Evolutionary conservation across 169 alveolate genomes (phyloP).

Genomic region (Eimeria falciformis): DNA sequence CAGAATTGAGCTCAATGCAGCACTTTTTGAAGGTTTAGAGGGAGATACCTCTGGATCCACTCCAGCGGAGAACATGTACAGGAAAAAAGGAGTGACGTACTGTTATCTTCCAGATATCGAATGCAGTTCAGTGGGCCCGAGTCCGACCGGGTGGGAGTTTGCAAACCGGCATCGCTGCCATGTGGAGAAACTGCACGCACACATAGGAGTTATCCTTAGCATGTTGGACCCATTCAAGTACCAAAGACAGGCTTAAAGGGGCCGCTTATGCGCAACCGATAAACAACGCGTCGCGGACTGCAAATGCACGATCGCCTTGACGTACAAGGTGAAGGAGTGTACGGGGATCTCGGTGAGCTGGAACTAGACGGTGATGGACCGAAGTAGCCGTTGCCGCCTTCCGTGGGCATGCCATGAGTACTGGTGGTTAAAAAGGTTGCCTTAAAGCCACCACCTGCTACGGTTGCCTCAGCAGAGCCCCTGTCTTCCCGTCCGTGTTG

Average conservation of each 20-base stretch:
- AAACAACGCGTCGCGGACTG: too few relatives aligned
- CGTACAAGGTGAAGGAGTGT: not conserved
- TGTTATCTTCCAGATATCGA: slow-evolving; percentile 4
- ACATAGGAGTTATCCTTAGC: too few relatives aligned
- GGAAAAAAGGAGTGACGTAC: not conserved
- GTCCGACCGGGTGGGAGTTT: not conserved
- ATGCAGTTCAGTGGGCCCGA: slow-evolving; percentile 13
- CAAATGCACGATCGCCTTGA: too few relatives aligned
- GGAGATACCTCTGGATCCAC: too few relatives aligned
- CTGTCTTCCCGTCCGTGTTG: not conserved
- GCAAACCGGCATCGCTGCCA: not conserved
- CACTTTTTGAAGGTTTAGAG: too few relatives aligned
- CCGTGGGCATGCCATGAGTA: not conserved
- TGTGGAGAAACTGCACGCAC: not conserved
- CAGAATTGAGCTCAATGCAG: too few relatives aligned
- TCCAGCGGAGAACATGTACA: not conserved
- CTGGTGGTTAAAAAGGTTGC: not conserved
- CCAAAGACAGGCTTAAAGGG: too few relatives aligned
- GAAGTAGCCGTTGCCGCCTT: not conserved
- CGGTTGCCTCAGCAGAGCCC: not conserved
- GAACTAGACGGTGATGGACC: not conserved
- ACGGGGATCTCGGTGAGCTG: not conserved
- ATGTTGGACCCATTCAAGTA: too few relatives aligned
- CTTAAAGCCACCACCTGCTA: not conserved
- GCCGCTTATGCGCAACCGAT: too few relatives aligned